Evolutionary conservation across 164 flowering plant species (phyloP).

Genomic region (Cinnamomum micranthum): DNA sequence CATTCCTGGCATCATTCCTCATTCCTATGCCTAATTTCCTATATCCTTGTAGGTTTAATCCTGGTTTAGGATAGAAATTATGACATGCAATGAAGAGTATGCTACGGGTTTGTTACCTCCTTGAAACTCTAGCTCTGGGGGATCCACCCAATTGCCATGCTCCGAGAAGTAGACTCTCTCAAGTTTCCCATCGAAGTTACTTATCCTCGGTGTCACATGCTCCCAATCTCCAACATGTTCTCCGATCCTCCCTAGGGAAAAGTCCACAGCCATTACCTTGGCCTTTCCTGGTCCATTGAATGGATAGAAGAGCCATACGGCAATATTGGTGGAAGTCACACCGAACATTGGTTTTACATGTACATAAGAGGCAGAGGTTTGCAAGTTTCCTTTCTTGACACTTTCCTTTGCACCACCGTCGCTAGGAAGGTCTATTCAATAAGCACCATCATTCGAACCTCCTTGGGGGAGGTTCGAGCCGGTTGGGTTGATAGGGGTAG

Average conservation of each 20-base stretch:
- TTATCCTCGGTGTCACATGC: slow-evolving; percentile 47
- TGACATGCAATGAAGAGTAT: slow-evolving; percentile 48
- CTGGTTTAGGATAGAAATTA: slow-evolving; percentile 33
- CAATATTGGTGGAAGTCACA: slow-evolving; percentile 63
- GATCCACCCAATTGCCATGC: slow-evolving; percentile 39
- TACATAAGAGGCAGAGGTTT: slow-evolving; percentile 43
- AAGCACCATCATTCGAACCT: slow-evolving; percentile 62
- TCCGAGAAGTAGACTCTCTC: slow-evolving; percentile 34
- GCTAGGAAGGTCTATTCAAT: slow-evolving; percentile 80
- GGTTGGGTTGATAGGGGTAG: slow-evolving; percentile 36
- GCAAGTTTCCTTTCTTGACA: slow-evolving; percentile 64
- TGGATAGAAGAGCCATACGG: slow-evolving; percentile 74
- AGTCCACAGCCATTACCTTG: slow-evolving; percentile 26
- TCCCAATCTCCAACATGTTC: slow-evolving; percentile 71
- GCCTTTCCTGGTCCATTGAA: slow-evolving; percentile 57
- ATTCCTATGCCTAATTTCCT: slow-evolving; percentile 30
- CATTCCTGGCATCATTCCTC: slow-evolving; percentile 37
- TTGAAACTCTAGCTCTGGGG: slow-evolving; percentile 36
- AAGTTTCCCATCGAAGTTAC: slow-evolving; percentile 51
- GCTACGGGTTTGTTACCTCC: slow-evolving; percentile 33
- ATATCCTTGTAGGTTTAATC: slow-evolving; percentile 34
- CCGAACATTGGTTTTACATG: slow-evolving; percentile 77
- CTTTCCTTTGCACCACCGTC: slow-evolving; percentile 35
- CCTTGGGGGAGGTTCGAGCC: slow-evolving; percentile 85
- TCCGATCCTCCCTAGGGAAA: slow-evolving; percentile 42